Evolutionary conservation across 2,329 filamentous ascomycete genomes (phyloP).

Genomic region (Hypoxylon sp.): DNA sequence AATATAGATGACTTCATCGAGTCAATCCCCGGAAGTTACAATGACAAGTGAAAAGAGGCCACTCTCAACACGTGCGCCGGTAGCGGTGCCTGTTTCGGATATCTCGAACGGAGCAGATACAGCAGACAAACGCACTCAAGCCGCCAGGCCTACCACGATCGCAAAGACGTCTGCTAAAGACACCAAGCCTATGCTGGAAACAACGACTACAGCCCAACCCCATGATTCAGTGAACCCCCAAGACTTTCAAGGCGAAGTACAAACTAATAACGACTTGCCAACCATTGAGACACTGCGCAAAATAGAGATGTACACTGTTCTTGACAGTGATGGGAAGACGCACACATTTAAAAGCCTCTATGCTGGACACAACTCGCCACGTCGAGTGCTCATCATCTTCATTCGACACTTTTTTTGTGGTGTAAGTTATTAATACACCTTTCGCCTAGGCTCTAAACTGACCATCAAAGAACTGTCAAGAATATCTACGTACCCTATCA

Average conservation of each 20-base stretch:
- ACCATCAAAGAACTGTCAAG: constrained; percentile 77
- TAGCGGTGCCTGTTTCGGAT: constrained; percentile 3
- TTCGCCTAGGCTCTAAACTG: constrained; percentile 24
- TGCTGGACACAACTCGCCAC: constrained; percentile 66
- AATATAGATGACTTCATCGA: constrained; percentile 23
- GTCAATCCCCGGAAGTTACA: constrained; percentile 9
- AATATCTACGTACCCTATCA: constrained; percentile 76
- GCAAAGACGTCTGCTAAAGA: constrained; percentile 23
- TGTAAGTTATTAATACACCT: constrained; percentile 63
- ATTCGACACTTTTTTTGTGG: constrained; percentile 86
- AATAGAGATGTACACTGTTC: constrained; percentile 70
- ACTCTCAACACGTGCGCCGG: constrained; percentile 8
- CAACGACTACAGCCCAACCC: constrained; percentile 15
- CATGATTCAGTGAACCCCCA: constrained; percentile 58
- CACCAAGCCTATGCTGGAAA: constrained; percentile 8
- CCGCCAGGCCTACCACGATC: constrained; percentile 19
- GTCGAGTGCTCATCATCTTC: constrained; percentile 78
- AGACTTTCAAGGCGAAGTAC: constrained; percentile 71
- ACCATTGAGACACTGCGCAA: constrained; percentile 63
- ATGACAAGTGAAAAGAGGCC: constrained; percentile 29
- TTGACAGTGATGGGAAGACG: constrained; percentile 72
- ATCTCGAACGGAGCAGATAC: constrained; percentile 14
- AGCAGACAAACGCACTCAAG: constrained; percentile 15
- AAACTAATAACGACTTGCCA: constrained; percentile 70
- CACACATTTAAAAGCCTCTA: constrained; percentile 75